These are phyloP conservation scores for Neoboletus subvelutipes DNA, from an alignment of 768 basidiomycete genomes.

Conservation along the genomic window DNA sequence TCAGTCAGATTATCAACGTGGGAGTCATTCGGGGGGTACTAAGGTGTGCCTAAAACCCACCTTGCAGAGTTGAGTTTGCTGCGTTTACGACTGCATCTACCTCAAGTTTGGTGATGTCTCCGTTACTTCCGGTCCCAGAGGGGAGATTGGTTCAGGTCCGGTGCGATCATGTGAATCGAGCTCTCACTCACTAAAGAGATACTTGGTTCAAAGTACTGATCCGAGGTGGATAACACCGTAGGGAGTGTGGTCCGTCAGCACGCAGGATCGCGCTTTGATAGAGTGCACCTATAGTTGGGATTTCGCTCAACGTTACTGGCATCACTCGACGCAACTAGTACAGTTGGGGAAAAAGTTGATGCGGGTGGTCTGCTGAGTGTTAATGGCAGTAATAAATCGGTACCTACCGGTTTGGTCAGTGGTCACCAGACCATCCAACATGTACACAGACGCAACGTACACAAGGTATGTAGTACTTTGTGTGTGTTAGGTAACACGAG, in stretches of 20 bases:
- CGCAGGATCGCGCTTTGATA: constrained; percentile 46
- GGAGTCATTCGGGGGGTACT: neutral
- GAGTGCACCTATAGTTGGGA: constrained; percentile 56
- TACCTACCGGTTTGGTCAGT: no score
- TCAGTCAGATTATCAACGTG: neutral
- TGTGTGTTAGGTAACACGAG: neutral
- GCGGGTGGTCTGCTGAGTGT: neutral
- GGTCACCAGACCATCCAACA: no score
- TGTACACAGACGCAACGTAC: no score
- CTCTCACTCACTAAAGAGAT: constrained; percentile 60
- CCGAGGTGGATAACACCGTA: constrained; percentile 34
- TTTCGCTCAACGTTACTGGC: constrained; percentile 38
- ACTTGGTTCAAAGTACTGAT: constrained; percentile 49
- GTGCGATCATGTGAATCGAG: neutral
- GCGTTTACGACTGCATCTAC: constrained; percentile 82
- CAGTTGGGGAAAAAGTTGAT: neutral
- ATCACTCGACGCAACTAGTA: constrained; percentile 3
- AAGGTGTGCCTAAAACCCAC: constrained; percentile 35
- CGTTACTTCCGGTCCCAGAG: constrained; percentile 51
- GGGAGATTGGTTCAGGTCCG: neutral
- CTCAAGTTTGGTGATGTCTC: constrained; percentile 72
- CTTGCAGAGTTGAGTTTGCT: constrained; percentile 69
- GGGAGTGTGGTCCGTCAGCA: constrained; percentile 27
- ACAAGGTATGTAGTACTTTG: no score
- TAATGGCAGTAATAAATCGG: neutral